phyloP scores from a whole-genome alignment of 2,329 filamentous ascomycete genomes.

The Claviceps fusiformis region DNA sequence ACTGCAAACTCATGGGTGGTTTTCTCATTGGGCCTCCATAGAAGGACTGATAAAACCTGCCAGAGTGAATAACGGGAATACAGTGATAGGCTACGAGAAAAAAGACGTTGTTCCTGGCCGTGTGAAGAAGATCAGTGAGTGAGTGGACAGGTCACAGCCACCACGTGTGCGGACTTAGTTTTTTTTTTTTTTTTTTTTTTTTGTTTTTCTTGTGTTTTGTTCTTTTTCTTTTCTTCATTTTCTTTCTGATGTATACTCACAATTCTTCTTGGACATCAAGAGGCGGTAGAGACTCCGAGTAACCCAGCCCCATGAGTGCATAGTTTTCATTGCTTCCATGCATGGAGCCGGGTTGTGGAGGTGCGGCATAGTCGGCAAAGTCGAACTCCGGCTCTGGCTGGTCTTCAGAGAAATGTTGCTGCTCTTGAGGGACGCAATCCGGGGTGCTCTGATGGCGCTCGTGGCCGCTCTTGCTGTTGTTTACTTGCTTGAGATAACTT shows the following conservation, averaged over 20 bases:
- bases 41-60: constrained; percentile 61
- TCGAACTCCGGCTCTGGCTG: constrained; percentile 5
- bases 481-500: constrained; percentile 57
- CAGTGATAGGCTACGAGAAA: constrained; percentile 63
- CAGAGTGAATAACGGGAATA: constrained; percentile 64
- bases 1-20: constrained; percentile 71
- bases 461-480: constrained; percentile 19
- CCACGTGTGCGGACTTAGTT: neutral
- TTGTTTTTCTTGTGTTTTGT: neutral
- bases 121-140: neutral
- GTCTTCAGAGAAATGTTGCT: constrained; percentile 3
- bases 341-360: constrained; percentile 7
- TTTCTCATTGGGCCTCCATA: constrained; percentile 58
- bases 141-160: too few relatives aligned
- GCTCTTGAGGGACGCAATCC: constrained; percentile 4
- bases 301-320: constrained; percentile 59
- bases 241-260: constrained; percentile 31
- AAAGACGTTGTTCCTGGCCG: constrained; percentile 52
- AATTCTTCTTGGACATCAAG: constrained; percentile 72
- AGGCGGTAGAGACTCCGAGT: constrained; percentile 69
- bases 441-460: constrained; percentile 5
- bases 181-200: neutral
- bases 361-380: constrained; percentile 8
- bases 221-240: neutral
- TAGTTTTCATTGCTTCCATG: constrained; percentile 2